Base-by-base conservation (phyloP, 495 filamentous ascomycete genomes). In the Penicillium dipodomyicola region DNA sequence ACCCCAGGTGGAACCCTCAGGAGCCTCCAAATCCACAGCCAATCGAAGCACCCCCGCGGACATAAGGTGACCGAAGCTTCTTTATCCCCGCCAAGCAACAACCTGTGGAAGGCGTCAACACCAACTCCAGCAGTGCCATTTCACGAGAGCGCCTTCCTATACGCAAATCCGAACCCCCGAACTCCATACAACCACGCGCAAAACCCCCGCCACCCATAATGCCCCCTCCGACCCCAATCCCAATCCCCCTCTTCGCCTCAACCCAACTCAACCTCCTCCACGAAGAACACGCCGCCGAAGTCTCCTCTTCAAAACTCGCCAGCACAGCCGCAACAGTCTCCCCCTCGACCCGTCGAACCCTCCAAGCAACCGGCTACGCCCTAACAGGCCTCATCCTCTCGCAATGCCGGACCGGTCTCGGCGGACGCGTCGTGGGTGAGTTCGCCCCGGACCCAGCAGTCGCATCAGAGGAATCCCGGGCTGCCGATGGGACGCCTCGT, bases 381-480 rank as follows among this genome's bases (percentile, higher is more conserved):
- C 75, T 97, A 32, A 87, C 87, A 0, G 96, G 95, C 59, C 80
- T 98, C 3, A 63, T 80, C 19, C 72, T 96, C 12, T 70, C 79
- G n/a, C 84, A 87, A 48, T 89, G 89, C 69, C 87, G 92, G n/a
- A 97, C 94, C 0, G 95, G 94, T 0, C 73, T 96, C 9, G 95
- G 93, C 20, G 95, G 94, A 1, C 87, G 90, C 37, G 89, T 89
- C 0, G 85, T 98, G 3, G 73, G 96, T 17, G 92, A 96, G 64
- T 86, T 97, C 20, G 80, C 75, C 2, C 80, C 85, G 0, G 93
- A 97, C 64, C 62, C 80, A 3, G 91, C 92, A 3, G 80, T 89
- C 14, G 67, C 77, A 1, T 58, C 70, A 37, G 65, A 45, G 4
- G 72, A 73, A 25, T 72, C 68, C 0, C 79, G 84, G 17, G 49